Evolutionary conservation across 2,329 filamentous ascomycete species (phyloP), one percentile per base, ranked within the genome.

Genomic region (Botryotinia convoluta): DNA sequence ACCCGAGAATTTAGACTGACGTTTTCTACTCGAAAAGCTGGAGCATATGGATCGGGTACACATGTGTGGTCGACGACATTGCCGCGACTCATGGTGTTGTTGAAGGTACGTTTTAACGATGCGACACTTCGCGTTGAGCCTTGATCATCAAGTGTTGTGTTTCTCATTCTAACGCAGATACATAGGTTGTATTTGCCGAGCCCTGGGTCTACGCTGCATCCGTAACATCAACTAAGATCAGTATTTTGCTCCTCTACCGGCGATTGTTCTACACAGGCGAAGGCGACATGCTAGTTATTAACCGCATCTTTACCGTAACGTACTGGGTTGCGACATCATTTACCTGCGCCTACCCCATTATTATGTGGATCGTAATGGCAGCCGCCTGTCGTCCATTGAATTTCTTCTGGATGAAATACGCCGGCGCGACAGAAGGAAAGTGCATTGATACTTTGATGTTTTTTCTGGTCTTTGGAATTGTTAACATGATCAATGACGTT

Each of bases 11-110:
- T 32, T 45, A 12, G 29, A 68, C 64, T 68, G 64, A 68, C 45
- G 14, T 68, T 51, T 51, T 68, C 35, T 26, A 20, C 32, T 14
- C 51, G 64, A 68, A 68, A 68, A 68, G 64, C 64, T 68, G 64
- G 64, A 20, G 44, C n/a, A 68, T 68, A 54, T 51, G 64, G 45
- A 39, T 35, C 64, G 12, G 64, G 64, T n/a, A 68, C 39, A 29
- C 64, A 68, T 68, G 64, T 68, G 32, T 68, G 64, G 64, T 20
- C 64, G 29, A 68, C 64, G 64, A 68, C 64, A 68, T 68, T 68
- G 22, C 64, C 64, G 44, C 64, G 64, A 32, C 64, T 68, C 29
- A 54, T 68, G 44, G 51, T 37, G 35, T 39, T 68, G 44, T 12
- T 68, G 51, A 68, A 68, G 64, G 64, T 68, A 68, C 39, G 44